Percentiles rank a stretch among this genome's conserved stretches.
Conservation (phyloP, 1,139 yeast species). For the Scheffersomyces parashehatae region DNA sequence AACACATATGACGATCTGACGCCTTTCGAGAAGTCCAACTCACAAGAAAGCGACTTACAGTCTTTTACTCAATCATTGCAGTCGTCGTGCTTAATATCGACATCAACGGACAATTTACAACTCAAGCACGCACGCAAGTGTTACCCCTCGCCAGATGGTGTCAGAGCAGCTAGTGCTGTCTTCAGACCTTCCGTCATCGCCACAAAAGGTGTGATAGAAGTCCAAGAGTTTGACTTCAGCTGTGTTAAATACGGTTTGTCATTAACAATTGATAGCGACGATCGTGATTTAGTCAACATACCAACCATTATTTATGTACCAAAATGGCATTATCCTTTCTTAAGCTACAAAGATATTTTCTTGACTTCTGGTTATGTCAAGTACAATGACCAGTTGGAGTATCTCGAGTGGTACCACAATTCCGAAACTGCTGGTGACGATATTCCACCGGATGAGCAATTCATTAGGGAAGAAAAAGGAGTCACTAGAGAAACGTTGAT, state of each 20-base stretch:
- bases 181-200: constrained; percentile 72
- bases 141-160: constrained; percentile 56
- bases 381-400: constrained; percentile 51
- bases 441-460: constrained; percentile 6
- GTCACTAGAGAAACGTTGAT: constrained; percentile 31
- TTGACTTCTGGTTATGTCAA: constrained; percentile 58
- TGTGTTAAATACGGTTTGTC: constrained; percentile 48
- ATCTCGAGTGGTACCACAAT: constrained; percentile 72
- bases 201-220: constrained; percentile 52
- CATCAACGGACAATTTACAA: constrained; percentile 27
- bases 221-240: constrained; percentile 57
- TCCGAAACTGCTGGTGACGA: constrained; percentile 9
- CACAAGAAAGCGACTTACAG: too few species aligned
- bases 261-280: constrained; percentile 26
- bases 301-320: constrained; percentile 73
- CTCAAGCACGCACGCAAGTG: constrained; percentile 27
- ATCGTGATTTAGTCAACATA: constrained; percentile 15
- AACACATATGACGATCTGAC: background rate
- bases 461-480: background rate
- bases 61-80: background rate
- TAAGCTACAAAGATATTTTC: constrained; percentile 41
- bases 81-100: constrained; percentile 15
- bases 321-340: constrained; percentile 60
- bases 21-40: too few species aligned
- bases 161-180: constrained; percentile 69